These are phyloP conservation scores for Amaranthus cruentus DNA, from an alignment of 148 eudicot genomes.

Conservation along the genomic window DNA sequence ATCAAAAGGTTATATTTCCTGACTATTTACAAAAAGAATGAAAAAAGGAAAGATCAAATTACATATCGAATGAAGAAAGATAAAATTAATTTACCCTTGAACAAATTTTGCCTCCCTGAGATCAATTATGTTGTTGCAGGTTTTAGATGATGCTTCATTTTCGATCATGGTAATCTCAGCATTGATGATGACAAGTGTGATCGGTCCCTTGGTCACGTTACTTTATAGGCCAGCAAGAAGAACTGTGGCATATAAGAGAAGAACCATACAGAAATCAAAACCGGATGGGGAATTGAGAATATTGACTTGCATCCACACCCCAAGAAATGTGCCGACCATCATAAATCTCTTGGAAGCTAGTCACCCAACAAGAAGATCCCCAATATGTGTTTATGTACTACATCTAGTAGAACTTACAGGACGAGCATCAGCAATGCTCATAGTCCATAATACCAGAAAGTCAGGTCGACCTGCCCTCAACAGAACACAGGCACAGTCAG, in stretches of 20 bases:
- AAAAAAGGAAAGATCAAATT: not conserved
- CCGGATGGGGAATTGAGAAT: slow-evolving; percentile 58
- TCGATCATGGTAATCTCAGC: slow-evolving; percentile 77
- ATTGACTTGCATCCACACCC: slow-evolving; percentile 63
- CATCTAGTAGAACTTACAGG: slow-evolving; percentile 57
- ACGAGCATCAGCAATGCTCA: slow-evolving; percentile 80
- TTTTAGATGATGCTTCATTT: slow-evolving; percentile 63
- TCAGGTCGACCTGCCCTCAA: slow-evolving; percentile 57
- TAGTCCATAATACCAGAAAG: slow-evolving; percentile 62
- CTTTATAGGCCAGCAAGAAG: slow-evolving; percentile 70
- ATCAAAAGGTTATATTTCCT: slow-evolving; percentile 57
- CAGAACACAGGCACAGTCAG: slow-evolving; percentile 76
- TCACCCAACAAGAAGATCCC: slow-evolving; percentile 53
- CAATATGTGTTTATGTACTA: slow-evolving; percentile 45
- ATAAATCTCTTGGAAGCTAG: slow-evolving; percentile 73
- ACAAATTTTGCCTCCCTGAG: not conserved
- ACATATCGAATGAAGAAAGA: not conserved
- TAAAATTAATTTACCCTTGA: not conserved
- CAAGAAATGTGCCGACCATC: slow-evolving; percentile 65
- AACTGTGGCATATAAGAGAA: slow-evolving; percentile 53
- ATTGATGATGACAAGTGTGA: slow-evolving; percentile 55
- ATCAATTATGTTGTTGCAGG: slow-evolving; percentile 33
- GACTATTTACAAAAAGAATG: not conserved
- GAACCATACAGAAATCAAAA: slow-evolving; percentile 64
- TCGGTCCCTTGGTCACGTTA: slow-evolving; percentile 52